Evolutionary conservation across 2,329 filamentous ascomycete genomes (phyloP), one percentile per base, ranked within the genome.

Genomic region (Colletotrichum spinosum): DNA sequence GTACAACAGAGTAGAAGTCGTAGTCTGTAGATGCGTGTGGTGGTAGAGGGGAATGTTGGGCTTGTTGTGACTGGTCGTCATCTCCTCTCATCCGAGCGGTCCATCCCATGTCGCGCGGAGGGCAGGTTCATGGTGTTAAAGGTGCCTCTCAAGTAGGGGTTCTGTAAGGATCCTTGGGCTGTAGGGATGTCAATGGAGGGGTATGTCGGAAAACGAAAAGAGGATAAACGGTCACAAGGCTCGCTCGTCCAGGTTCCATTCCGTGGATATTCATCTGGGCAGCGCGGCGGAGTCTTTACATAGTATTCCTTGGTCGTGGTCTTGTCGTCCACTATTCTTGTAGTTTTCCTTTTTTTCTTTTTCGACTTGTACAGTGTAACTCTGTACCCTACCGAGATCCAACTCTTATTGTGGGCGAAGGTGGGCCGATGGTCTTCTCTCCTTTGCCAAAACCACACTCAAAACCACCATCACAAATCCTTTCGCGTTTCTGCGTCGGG

Each of bases 401-500:
- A 57, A 37, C 42, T 65, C 46, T 56, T 62, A 56, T 55, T 62
- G 58, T 65, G 62, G 62, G 56, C 25, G 48, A 39, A 35, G 17
- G 62, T 56, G 63, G 63, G 58, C 48, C 63, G 41, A 65, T 49
- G 37, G 39, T 25, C 25, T 25, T 25, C 25, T 25, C 1, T 25
- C 25, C 25, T 25, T 25, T 25, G 25, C 25, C 25, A 25, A 25
- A 25, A 25, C 25, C 25, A 25, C 25, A 25, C 25, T 25, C 25
- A 25, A 25, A 5, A 25, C 25, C 25, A 25, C 25, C 25, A 25
- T 25, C 25, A 25, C 25, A 25, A 25, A 53, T 59, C 25, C 41
- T 65, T 65, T 46, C 37, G 15, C 41, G n/a, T 52, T 56, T 52
- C 52, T 52, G 52, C 53, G 52, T 66, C 63, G 63, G 63, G 58